phyloP scores from a whole-genome alignment of 2,329 filamentous ascomycete species.

The Fusarium pininemorale region DNA sequence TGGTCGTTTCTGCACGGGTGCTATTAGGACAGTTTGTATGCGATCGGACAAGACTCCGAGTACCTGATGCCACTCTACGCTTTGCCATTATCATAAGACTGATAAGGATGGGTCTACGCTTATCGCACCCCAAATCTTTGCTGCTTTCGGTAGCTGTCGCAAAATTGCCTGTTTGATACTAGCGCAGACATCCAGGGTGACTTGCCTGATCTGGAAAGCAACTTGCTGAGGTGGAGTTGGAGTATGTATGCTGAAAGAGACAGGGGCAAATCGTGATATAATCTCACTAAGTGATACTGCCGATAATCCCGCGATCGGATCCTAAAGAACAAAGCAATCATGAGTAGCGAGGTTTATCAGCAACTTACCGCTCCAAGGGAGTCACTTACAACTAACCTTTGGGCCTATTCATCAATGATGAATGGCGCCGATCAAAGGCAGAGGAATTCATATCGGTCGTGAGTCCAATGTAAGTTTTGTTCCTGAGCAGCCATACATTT shows the following conservation, averaged over 20 bases:
- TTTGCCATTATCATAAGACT: accelerated
- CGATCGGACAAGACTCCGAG: neutral
- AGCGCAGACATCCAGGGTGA: neutral
- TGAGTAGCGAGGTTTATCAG: neutral
- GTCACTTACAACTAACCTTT: conserved; percentile 71
- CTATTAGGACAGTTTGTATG: neutral
- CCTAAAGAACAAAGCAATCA: accelerated
- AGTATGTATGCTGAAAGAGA: neutral
- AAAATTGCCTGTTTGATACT: neutral
- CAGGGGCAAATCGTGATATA: neutral
- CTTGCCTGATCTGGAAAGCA: neutral
- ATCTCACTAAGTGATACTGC: accelerated
- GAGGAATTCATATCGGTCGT: conserved; percentile 65
- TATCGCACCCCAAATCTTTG: neutral
- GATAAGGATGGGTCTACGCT: neutral
- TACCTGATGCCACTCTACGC: neutral
- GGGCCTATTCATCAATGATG: conserved; percentile 81
- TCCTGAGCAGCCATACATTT: no score
- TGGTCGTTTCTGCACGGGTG: accelerated
- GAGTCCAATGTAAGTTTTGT: conserved; percentile 54
- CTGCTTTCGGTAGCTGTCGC: neutral
- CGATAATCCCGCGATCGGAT: no score
- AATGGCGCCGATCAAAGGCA: conserved; percentile 70
- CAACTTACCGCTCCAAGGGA: conserved; percentile 54
- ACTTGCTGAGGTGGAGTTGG: neutral